phyloP scores from a whole-genome alignment of 257 asterid genomes.

The Nicotiana otophora region DNA sequence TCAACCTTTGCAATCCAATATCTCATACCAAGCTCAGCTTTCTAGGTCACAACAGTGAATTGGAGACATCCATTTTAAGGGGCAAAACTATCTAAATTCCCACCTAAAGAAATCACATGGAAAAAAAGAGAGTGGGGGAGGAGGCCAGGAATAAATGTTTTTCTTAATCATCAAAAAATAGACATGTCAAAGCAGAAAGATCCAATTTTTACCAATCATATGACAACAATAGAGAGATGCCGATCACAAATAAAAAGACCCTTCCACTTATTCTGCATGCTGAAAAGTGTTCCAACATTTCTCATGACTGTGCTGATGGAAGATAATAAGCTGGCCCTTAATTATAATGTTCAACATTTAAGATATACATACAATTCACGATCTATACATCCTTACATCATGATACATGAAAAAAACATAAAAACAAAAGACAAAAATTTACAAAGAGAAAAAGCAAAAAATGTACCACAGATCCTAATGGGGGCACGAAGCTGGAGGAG shows the following conservation, averaged over 20 bases:
- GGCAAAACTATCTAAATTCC: background rate
- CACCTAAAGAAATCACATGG: too few species aligned
- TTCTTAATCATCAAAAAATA: background rate
- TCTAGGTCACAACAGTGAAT: background rate
- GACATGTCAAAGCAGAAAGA: background rate
- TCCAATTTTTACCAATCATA: background rate
- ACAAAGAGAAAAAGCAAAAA: background rate
- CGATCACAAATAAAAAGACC: background rate
- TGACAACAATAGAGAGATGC: background rate
- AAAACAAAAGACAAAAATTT: background rate
- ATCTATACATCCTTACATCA: background rate
- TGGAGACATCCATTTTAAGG: background rate
- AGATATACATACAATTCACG: too few species aligned
- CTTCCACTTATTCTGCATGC: background rate
- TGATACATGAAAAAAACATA: background rate
- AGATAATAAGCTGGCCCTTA: too few species aligned
- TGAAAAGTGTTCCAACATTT: background rate
- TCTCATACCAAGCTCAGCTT: background rate
- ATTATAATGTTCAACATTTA: too few species aligned
- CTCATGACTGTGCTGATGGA: too few species aligned
- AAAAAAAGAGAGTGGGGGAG: too few species aligned
- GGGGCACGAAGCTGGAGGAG: slow-evolving; percentile 71
- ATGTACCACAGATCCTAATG: slow-evolving; percentile 71
- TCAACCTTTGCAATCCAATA: background rate
- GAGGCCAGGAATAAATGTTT: too few species aligned